Percentiles rank a stretch among this genome's conserved stretches.
Conservation (phyloP, 2,329 filamentous ascomycete species). For the Elsinoe australis region DNA sequence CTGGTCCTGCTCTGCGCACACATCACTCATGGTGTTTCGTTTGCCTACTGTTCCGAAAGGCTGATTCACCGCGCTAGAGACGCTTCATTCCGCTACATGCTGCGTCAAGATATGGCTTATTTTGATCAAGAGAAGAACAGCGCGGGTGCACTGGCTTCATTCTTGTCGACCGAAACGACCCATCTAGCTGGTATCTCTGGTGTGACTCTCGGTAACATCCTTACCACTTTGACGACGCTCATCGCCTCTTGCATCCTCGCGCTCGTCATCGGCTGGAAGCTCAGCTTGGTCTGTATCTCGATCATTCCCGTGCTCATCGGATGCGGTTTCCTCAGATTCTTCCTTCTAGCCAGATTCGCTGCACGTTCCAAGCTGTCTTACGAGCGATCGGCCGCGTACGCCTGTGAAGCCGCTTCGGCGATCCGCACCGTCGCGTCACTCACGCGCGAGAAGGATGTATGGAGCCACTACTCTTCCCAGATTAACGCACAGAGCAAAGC, state of each 20-base stretch:
- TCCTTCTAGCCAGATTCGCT: slow-evolving; percentile 72
- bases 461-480: slow-evolving; percentile 59
- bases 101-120: slow-evolving; percentile 87
- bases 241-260: slow-evolving; percentile 63
- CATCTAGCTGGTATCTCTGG: slow-evolving; percentile 83
- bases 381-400: slow-evolving; percentile 72
- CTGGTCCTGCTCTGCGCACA: slow-evolving; percentile 65
- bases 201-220: slow-evolving; percentile 74
- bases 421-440: slow-evolving; percentile 90
- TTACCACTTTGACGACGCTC: slow-evolving; percentile 74
- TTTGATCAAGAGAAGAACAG: slow-evolving; percentile 89
- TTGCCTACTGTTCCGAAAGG: slow-evolving; percentile 79
- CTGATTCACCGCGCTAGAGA: slow-evolving; percentile 78
- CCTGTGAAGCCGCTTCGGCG: slow-evolving; percentile 86
- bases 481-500: slow-evolving; percentile 59
- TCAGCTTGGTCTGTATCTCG: slow-evolving; percentile 72
- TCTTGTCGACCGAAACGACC: slow-evolving; percentile 82
- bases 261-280: slow-evolving; percentile 76
- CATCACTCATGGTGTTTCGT: slow-evolving; percentile 59
- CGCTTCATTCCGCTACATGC: slow-evolving; percentile 73
- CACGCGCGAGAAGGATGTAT: slow-evolving; percentile 77
- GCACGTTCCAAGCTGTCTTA: slow-evolving; percentile 72
- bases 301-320: slow-evolving; percentile 68
- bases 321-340: slow-evolving; percentile 84
- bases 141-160: slow-evolving; percentile 77